phyloP scores from a whole-genome alignment of 345 rosid genomes.

The Punica granatum region DNA sequence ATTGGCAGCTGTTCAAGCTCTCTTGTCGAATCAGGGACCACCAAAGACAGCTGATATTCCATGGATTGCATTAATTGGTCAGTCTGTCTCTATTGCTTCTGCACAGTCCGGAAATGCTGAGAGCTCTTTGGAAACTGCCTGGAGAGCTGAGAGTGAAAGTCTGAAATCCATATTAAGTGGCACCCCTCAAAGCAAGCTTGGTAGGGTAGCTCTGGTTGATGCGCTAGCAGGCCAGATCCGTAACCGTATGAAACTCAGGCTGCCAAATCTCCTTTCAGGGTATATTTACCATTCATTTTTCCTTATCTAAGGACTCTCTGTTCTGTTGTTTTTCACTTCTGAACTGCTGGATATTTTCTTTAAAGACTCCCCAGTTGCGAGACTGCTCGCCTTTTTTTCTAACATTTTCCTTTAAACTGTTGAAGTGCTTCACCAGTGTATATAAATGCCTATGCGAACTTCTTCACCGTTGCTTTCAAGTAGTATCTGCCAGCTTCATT shows the following conservation, averaged over 20 bases:
- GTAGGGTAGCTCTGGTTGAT: constrained; percentile 88
- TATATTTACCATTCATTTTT: constrained; percentile 24
- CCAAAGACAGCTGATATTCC: constrained; percentile 87
- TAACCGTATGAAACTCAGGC: constrained; percentile 82
- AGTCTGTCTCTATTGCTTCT: constrained; percentile 85
- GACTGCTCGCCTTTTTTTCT: neutral
- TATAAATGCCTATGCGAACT: neutral
- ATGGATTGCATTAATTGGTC: constrained; percentile 99
- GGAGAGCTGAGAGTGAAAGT: constrained; percentile 98
- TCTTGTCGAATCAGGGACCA: constrained; percentile 85
- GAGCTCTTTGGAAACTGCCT: constrained; percentile 94
- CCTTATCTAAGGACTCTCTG: neutral
- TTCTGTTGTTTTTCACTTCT: neutral
- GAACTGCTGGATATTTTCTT: neutral
- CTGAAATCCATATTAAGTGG: constrained; percentile 73
- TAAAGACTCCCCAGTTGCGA: neutral
- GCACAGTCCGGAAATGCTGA: constrained; percentile 75
- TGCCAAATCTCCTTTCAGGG: constrained; percentile 95
- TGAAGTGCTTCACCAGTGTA: neutral
- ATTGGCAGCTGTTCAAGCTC: constrained; percentile 94
- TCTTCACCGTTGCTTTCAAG: neutral
- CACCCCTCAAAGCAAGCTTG: constrained; percentile 88
- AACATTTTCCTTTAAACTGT: neutral
- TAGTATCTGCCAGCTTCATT: neutral
- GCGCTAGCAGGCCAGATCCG: constrained; percentile 89